These are phyloP conservation scores for Termitomyces eurrhizus DNA, from an alignment of 768 basidiomycete species.

Conservation along the genomic window DNA sequence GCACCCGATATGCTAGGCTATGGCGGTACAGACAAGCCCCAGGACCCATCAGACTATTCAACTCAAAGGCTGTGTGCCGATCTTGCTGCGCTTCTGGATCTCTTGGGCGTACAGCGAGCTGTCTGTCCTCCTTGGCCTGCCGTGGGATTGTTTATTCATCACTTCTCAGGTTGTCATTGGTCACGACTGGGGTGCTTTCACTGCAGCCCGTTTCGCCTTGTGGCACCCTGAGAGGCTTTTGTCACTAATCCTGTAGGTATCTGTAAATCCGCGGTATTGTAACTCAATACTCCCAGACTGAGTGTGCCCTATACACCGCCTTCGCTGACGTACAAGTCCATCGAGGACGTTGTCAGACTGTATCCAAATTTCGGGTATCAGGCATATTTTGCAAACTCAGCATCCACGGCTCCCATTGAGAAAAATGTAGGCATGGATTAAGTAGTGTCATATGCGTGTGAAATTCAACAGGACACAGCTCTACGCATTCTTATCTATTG, in stretches of 20 bases:
- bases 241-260: constrained; percentile 57
- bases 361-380: constrained; percentile 67
- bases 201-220: constrained; percentile 61
- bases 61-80: constrained; percentile 58
- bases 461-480: constrained; percentile 26
- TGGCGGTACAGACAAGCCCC: constrained; percentile 59
- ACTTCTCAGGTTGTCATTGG: constrained; percentile 56
- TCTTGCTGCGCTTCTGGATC: constrained; percentile 61
- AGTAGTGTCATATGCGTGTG: constrained; percentile 36
- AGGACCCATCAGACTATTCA: constrained; percentile 51
- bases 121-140: constrained; percentile 33
- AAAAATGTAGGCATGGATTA: constrained; percentile 39
- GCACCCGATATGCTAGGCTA: constrained; percentile 66
- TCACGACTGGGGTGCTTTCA: constrained; percentile 78
- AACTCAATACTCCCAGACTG: constrained; percentile 37
- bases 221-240: constrained; percentile 65
- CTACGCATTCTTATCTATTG: constrained; percentile 29
- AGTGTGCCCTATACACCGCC: constrained; percentile 69
- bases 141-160: background rate
- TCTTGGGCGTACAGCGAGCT: constrained; percentile 46
- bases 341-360: constrained; percentile 45
- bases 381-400: constrained; percentile 53
- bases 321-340: constrained; percentile 38
- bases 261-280: background rate
- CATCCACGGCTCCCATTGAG: constrained; percentile 54